A percentile compares a stretch with the other conserved stretches of the same genome.
Conservation (phyloP, 345 rosid genomes). For the Nephelium lappaceum region DNA sequence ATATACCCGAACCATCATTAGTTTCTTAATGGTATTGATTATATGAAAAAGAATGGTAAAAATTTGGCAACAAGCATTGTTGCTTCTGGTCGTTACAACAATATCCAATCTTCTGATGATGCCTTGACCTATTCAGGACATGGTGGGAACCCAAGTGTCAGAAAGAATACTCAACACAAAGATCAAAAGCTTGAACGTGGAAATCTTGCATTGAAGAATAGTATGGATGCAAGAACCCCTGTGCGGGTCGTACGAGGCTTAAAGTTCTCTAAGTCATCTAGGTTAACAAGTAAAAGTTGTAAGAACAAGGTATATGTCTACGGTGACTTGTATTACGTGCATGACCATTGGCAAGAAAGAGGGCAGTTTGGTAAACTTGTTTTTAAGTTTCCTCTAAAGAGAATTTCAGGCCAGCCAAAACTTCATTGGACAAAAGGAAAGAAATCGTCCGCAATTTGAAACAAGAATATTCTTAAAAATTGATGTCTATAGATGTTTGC, state of each 20-base stretch:
- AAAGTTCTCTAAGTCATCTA: neutral
- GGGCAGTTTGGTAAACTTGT: constrained; percentile 31
- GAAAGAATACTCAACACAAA: neutral
- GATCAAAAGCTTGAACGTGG: constrained; percentile 42
- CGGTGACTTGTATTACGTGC: constrained; percentile 35
- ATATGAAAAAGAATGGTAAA: constrained; percentile 15
- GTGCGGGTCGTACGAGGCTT: constrained; percentile 28
- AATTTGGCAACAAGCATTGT: constrained; percentile 34
- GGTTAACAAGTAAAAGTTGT: no score
- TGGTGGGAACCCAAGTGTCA: constrained; percentile 38
- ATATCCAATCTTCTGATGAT: constrained; percentile 21
- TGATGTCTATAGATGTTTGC: no score
- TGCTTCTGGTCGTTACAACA: constrained; percentile 26
- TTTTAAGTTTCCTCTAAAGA: constrained; percentile 27
- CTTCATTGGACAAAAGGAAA: neutral
- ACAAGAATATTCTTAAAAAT: no score
- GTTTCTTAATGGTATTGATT: constrained; percentile 32
- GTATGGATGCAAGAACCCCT: constrained; percentile 22
- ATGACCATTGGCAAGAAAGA: constrained; percentile 14
- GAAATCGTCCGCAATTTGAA: no score
- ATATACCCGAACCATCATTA: constrained; percentile 20
- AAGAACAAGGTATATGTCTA: constrained; percentile 21
- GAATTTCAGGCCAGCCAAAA: constrained; percentile 14
- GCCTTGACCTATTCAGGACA: constrained; percentile 35
- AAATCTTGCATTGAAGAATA: constrained; percentile 43